Evolutionary conservation across 1,284 basidiomycete species (phyloP).

Genomic region (Malassezia caprae): DNA sequence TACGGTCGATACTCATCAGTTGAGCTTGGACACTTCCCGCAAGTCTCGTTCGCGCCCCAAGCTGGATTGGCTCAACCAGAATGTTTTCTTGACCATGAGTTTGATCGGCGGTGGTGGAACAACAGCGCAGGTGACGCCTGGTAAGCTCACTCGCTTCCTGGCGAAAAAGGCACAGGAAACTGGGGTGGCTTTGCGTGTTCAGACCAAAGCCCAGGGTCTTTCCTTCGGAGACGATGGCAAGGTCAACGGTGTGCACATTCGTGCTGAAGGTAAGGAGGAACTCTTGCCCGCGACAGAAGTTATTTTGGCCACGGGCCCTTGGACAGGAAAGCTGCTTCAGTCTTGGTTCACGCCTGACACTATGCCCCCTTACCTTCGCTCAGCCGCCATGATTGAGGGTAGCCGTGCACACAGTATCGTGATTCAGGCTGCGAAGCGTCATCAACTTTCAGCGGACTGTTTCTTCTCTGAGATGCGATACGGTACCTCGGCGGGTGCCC

Average conservation of each 20-base stretch:
- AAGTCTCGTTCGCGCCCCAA: conserved; percentile 20
- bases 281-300: conserved; percentile 50
- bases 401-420: conserved; percentile 54
- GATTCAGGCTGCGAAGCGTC: conserved; percentile 30
- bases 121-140: conserved; percentile 73
- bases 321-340: conserved; percentile 60
- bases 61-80: conserved; percentile 44
- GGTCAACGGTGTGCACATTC: conserved; percentile 21
- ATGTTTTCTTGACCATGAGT: conserved; percentile 33
- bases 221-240: conserved; percentile 18
- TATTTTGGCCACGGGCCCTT: conserved; percentile 68
- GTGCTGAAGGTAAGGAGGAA: conserved; percentile 13
- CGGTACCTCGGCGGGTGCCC: conserved; percentile 28
- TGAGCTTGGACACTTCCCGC: conserved; percentile 27
- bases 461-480: conserved; percentile 54
- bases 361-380: conserved; percentile 42
- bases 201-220: conserved; percentile 33
- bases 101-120: conserved; percentile 50
- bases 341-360: conserved; percentile 51
- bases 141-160: conserved; percentile 67
- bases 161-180: conserved; percentile 53
- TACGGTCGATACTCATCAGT: conserved; percentile 51
- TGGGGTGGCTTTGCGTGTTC: conserved; percentile 50
- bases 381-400: conserved; percentile 47
- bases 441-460: conserved; percentile 48